Base-by-base conservation (phyloP, 768 basidiomycete genomes). In the Suillus plorans region DNA sequence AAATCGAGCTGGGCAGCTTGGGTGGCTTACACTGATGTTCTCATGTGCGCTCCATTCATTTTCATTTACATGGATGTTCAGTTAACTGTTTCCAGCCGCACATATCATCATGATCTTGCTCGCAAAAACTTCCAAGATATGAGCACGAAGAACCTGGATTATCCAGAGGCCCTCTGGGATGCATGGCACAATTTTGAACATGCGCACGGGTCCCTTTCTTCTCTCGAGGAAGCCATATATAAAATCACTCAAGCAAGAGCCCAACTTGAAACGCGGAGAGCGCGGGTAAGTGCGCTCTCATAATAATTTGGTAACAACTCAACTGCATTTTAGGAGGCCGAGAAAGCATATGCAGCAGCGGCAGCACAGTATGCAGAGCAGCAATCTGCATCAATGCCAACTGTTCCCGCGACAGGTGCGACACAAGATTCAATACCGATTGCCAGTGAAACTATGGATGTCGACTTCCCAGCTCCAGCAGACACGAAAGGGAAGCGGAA, bases 141-240 rank as follows among this genome's bases (percentile, higher is more conserved):
- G 5, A 84, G 87, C 36, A 79, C 81, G 52, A 91, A 90, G 73
- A 86, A 89, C 59, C 70, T 99, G 45, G 97, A 99, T 76, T 99
- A 95, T 90, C 95, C 97, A 0, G 97, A 99, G 75, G 91, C 89
- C 12, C 80, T 99, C 9, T 97, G 93, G 89, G 93, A 95, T 63
- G 89, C 92, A 1, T 97, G 94, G 92, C 71, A 89, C 20, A 78
- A 83, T n/a, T 97, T 98, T 70, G 97, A 98, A 73, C 86, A 93
- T 68, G 78, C 91, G 4, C 83, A 95, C 70, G 97, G 97, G 0
- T 83, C 86, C 28, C 80, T 93, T 16, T 80, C 84, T 36, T 85
- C 88, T 44, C 80, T 93, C 36, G 87, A 92, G 45, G 77, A 79
- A 12, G 85, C 85, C 49, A 72, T 90, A 53, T 85, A 85, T 62